These are phyloP conservation scores for Skeletonema tropicum DNA, from an alignment of 108 stramenopile species.

Conservation along the genomic window DNA sequence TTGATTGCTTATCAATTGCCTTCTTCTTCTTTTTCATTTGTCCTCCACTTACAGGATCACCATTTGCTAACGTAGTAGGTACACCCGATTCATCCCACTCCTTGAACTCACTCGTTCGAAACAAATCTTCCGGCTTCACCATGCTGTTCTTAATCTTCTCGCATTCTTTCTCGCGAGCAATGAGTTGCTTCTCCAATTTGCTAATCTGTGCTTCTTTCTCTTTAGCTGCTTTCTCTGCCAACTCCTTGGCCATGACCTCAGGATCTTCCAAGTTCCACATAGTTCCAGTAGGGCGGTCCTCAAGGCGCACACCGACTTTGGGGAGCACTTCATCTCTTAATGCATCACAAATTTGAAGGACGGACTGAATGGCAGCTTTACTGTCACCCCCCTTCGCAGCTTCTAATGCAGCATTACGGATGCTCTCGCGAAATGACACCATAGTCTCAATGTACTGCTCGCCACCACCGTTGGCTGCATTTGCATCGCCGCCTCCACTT, in stretches of 20 bases:
- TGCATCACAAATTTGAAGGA: slow-evolving; percentile 84
- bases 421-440: slow-evolving; percentile 78
- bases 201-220: slow-evolving; percentile 48
- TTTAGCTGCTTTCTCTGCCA: slow-evolving; percentile 70
- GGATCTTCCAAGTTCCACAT: slow-evolving; percentile 95
- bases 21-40: slow-evolving; percentile 58
- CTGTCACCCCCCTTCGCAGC: slow-evolving; percentile 61
- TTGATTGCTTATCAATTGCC: slow-evolving; percentile 52
- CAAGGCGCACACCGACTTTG: slow-evolving; percentile 89
- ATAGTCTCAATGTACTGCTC: slow-evolving; percentile 85
- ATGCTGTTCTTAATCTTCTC: slow-evolving; percentile 53
- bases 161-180: slow-evolving; percentile 52
- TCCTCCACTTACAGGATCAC: slow-evolving; percentile 47
- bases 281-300: slow-evolving; percentile 85
- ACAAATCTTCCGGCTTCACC: slow-evolving; percentile 52
- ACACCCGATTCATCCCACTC: slow-evolving; percentile 61
- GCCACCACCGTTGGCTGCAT: slow-evolving; percentile 35
- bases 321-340: slow-evolving; percentile 90
- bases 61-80: slow-evolving; percentile 47
- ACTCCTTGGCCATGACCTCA: slow-evolving; percentile 73
- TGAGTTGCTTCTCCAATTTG: slow-evolving; percentile 59
- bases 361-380: slow-evolving; percentile 53
- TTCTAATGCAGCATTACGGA: slow-evolving; percentile 72
- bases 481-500: slow-evolving; percentile 35
- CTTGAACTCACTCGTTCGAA: slow-evolving; percentile 58